Evolutionary conservation across 495 filamentous ascomycete genomes (phyloP).

Genomic region (Chaetomium tenue): DNA sequence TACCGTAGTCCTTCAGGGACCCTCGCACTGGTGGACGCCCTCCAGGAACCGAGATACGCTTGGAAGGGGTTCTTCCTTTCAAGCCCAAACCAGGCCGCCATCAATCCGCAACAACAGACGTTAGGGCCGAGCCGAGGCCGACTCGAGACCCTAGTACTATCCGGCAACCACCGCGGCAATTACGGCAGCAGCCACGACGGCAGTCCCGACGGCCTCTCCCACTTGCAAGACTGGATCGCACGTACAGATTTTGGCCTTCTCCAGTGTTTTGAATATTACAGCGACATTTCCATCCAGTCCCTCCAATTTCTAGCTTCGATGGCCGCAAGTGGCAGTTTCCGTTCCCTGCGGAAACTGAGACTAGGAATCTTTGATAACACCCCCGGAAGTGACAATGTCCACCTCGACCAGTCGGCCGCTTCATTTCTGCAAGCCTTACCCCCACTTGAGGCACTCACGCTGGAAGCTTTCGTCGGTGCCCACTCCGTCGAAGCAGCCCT

Average conservation of each 20-base stretch:
- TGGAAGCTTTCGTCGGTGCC: not conserved
- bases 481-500: not conserved
- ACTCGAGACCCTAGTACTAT: not conserved
- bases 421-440: not conserved
- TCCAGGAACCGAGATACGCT: not conserved
- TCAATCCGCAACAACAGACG: not conserved
- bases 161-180: too few species aligned
- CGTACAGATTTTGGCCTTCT: not conserved
- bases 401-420: not conserved
- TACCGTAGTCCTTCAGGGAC: too few species aligned
- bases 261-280: not conserved
- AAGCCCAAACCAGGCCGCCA: not conserved
- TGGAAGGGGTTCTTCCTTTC: conserved; percentile 1
- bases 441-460: not conserved
- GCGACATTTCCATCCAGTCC: not conserved
- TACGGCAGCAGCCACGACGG: too few species aligned
- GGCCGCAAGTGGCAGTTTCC: not conserved
- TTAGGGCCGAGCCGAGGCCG: not conserved
- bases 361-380: not conserved
- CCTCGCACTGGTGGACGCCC: not conserved
- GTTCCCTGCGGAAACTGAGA: not conserved
- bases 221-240: not conserved
- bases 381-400: not conserved
- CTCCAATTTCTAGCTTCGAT: not conserved
- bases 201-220: too few species aligned